Percentiles rank a stretch among this genome's conserved stretches.
Evolutionary conservation across 108 stramenopile species (phyloP).

Genomic region (Schizochytrium sp.): DNA sequence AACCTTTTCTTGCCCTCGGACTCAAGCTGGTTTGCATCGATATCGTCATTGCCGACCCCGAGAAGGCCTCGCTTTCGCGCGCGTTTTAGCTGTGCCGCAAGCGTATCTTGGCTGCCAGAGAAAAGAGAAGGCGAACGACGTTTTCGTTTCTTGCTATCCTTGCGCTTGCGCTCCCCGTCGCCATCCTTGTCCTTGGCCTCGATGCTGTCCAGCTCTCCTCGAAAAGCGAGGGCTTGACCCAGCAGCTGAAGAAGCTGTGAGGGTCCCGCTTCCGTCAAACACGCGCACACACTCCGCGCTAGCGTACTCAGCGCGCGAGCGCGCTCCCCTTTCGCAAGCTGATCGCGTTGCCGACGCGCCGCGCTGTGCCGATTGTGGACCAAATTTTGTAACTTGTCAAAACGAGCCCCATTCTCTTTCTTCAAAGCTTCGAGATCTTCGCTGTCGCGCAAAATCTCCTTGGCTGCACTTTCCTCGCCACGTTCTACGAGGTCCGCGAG

Average conservation of each 20-base stretch:
- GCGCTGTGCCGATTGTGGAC: neutral
- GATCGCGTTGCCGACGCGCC: neutral
- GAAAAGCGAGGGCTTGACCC: slow-evolving; percentile 81
- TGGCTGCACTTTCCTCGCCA: neutral
- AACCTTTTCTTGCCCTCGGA: slow-evolving; percentile 17
- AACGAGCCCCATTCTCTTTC: neutral
- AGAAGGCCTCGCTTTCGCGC: slow-evolving; percentile 9
- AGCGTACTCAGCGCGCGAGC: neutral
- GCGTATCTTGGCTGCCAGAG: neutral
- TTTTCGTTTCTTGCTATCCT: slow-evolving; percentile 19
- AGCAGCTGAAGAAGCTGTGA: slow-evolving; percentile 66
- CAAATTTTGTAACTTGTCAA: neutral
- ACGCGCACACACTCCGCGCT: neutral
- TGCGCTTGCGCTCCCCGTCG: neutral
- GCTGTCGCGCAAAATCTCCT: neutral
- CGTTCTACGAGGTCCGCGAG: neutral
- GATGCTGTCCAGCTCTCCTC: slow-evolving; percentile 53
- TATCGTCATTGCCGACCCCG: slow-evolving; percentile 24
- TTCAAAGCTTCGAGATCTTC: neutral
- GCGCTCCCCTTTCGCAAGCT: neutral
- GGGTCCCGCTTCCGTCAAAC: slow-evolving; percentile 43
- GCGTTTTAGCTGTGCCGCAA: slow-evolving; percentile 24
- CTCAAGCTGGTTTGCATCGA: too few relatives aligned
- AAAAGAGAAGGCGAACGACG: neutral
- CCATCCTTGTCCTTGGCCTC: neutral